Evolutionary conservation across 805 yeast genomes (phyloP).

Genomic region (Candida xyloterini): DNA sequence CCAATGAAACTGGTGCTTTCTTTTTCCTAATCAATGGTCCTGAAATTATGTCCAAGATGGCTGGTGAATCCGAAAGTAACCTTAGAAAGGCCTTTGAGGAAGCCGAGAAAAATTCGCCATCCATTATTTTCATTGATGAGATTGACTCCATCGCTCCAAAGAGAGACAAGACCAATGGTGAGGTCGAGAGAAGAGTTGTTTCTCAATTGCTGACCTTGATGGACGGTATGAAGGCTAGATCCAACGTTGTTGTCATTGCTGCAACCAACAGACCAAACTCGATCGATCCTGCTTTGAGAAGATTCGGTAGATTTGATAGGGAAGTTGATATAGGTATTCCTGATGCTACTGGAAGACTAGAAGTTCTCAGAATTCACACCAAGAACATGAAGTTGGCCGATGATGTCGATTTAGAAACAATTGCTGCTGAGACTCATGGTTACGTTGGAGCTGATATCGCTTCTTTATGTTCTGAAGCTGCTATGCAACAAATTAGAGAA

Average conservation of each 20-base stretch:
- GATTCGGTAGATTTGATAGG: conserved; percentile 83
- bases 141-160: conserved; percentile 99
- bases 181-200: conserved; percentile 98
- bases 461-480: conserved; percentile 98
- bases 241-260: conserved; percentile 96
- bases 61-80: conserved; percentile 98
- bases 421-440: conserved; percentile 98
- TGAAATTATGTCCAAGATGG: conserved; percentile 99
- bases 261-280: conserved; percentile 91
- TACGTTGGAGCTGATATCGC: conserved; percentile 99
- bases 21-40: conserved; percentile 98
- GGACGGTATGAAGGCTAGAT: conserved; percentile 99
- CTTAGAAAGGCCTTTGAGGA: conserved; percentile 98
- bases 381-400: conserved; percentile 96
- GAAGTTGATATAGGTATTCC: conserved; percentile 91
- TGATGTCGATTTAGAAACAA: conserved; percentile 92
- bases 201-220: conserved; percentile 94
- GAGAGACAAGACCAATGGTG: conserved; percentile 99
- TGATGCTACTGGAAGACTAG: conserved; percentile 97
- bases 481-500: conserved; percentile 99
- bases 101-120: conserved; percentile 98
- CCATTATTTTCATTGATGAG: conserved; percentile 97
- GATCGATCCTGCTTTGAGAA: conserved; percentile 80
- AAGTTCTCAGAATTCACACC: conserved; percentile 94
- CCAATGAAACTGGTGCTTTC: conserved; percentile 98